These are phyloP conservation scores for Aspergillus pseudonomiae DNA, from an alignment of 2,329 filamentous ascomycete genomes.

Conservation along the genomic window DNA sequence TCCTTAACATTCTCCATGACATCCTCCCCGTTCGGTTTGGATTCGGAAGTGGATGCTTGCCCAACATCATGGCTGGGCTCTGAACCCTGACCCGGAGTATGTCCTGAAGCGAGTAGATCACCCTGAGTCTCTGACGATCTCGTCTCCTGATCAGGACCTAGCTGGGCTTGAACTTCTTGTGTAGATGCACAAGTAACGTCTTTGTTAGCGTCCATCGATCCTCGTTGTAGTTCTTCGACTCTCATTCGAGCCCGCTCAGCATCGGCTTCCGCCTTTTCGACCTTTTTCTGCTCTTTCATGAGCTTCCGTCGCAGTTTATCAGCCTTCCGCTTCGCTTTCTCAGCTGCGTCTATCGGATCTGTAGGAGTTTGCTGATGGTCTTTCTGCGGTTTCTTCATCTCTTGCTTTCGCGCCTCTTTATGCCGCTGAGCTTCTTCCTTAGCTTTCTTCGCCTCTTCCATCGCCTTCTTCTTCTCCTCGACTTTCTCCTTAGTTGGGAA, in stretches of 20 bases:
- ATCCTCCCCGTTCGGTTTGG: constrained; percentile 3
- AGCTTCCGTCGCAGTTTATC: constrained; percentile 52
- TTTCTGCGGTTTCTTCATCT: constrained; percentile 35
- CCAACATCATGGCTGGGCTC: not conserved
- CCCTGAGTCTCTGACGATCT: not conserved
- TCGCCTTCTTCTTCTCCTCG: constrained; percentile 64
- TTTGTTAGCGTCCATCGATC: constrained; percentile 16
- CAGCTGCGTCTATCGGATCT: constrained; percentile 36
- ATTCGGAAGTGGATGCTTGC: not conserved
- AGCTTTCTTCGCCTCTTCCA: constrained; percentile 63
- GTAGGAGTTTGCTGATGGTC: constrained; percentile 32
- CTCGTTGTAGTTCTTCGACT: constrained; percentile 35
- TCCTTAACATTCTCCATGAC: constrained; percentile 4
- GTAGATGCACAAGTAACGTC: not conserved
- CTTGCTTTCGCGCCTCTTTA: constrained; percentile 42
- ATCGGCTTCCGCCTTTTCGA: constrained; percentile 49
- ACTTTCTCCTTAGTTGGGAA: constrained; percentile 76
- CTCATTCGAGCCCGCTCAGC: constrained; percentile 42
- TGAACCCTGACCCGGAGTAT: not conserved
- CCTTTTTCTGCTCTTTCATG: constrained; percentile 65
- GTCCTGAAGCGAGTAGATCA: not conserved
- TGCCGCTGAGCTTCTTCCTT: constrained; percentile 43
- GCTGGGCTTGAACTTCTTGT: constrained; percentile 1
- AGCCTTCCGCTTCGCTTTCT: constrained; percentile 43
- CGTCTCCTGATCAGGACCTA: not conserved